Conservation (phyloP, 2,329 filamentous ascomycete species). For the Penicillium sp. region DNA sequence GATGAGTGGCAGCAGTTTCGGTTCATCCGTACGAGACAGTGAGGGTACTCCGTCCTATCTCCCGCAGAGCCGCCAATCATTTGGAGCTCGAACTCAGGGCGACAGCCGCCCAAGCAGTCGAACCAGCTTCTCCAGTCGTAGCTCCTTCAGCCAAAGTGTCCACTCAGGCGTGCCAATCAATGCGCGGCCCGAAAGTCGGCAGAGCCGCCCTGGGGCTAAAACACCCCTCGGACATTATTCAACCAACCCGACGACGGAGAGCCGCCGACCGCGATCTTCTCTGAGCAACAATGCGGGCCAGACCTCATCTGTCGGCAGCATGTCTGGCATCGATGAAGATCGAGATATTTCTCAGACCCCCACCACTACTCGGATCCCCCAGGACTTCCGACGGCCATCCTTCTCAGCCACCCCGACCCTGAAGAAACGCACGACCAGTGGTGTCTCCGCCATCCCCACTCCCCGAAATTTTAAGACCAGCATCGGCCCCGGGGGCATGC, state of each 20-base stretch:
- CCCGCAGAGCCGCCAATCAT: slow-evolving; percentile 46
- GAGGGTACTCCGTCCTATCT: slow-evolving; percentile 37
- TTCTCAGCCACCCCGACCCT: slow-evolving; percentile 48
- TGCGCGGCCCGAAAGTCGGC: slow-evolving; percentile 63
- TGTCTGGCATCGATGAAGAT: slow-evolving; percentile 56
- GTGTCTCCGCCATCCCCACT: slow-evolving; percentile 39
- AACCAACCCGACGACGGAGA: slow-evolving; percentile 47
- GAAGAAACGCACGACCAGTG: slow-evolving; percentile 54
- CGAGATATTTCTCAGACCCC: slow-evolving; percentile 48
- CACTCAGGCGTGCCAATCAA: slow-evolving; percentile 35
- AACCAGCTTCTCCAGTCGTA: slow-evolving; percentile 56
- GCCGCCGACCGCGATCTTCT: slow-evolving; percentile 66
- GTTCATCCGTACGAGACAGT: slow-evolving; percentile 38
- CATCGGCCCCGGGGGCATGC: slow-evolving; percentile 45
- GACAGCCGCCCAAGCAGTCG: slow-evolving; percentile 71
- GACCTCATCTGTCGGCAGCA: slow-evolving; percentile 55
- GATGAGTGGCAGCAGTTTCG: slow-evolving; percentile 43
- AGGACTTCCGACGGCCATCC: slow-evolving; percentile 40
- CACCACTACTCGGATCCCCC: slow-evolving; percentile 38
- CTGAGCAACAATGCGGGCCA: slow-evolving; percentile 60
- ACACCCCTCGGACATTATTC: slow-evolving; percentile 62
- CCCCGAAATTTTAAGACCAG: slow-evolving; percentile 42
- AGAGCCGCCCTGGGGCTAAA: slow-evolving; percentile 59
- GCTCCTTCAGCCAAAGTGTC: slow-evolving; percentile 42
- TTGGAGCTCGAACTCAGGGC: slow-evolving; percentile 42